phyloP scores from a whole-genome alignment of 768 basidiomycete species.

The Pleurotus tuoliensis region DNA sequence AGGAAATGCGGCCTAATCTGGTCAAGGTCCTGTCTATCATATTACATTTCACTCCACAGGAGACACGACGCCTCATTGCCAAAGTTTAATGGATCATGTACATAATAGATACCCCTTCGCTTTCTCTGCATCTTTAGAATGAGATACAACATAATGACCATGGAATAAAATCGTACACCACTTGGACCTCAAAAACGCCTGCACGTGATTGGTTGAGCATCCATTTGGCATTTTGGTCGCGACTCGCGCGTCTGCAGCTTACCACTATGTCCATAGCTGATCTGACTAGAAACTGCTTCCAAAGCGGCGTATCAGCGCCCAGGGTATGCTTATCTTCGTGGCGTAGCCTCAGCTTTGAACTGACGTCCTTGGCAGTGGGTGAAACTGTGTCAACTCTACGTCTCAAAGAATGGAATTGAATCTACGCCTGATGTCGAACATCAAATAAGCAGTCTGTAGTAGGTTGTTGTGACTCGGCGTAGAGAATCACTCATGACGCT shows the following conservation, averaged over 20 bases:
- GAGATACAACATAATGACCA: neutral
- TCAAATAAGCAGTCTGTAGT: conserved; percentile 8
- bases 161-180: neutral
- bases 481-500: conserved; percentile 23
- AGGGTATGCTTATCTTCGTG: conserved; percentile 44
- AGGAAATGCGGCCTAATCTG: conserved; percentile 97
- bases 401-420: conserved; percentile 41
- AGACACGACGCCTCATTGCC: conserved; percentile 82
- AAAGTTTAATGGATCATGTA: conserved; percentile 53
- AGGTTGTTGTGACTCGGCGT: neutral
- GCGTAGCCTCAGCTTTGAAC: neutral
- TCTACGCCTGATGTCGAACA: conserved; percentile 3
- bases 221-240: neutral
- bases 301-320: conserved; percentile 57
- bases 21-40: conserved; percentile 91
- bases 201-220: neutral
- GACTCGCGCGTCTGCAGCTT: conserved; percentile 23
- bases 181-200: no score
- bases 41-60: conserved; percentile 91
- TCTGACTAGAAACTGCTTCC: conserved; percentile 70
- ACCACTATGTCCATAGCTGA: conserved; percentile 66
- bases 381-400: conserved; percentile 55
- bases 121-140: no score
- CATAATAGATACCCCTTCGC: no score
- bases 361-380: conserved; percentile 49